Conservation (phyloP, 2,329 filamentous ascomycete genomes). For the Penicillium freii region DNA sequence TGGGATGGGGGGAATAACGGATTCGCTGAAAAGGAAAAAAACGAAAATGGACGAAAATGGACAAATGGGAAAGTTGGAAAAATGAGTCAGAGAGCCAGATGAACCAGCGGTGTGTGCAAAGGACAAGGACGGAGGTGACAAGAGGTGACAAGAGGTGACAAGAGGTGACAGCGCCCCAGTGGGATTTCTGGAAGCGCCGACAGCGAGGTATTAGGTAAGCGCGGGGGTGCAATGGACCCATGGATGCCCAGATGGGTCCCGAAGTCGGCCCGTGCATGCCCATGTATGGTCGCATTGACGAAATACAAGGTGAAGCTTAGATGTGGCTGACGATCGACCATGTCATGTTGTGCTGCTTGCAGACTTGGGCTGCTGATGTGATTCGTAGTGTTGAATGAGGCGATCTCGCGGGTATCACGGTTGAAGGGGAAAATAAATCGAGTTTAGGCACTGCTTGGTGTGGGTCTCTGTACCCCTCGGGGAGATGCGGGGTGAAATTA, state of each 20-base stretch:
- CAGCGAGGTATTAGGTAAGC: slow-evolving; percentile 29
- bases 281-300: neutral
- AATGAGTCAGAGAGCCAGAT: slow-evolving; percentile 8
- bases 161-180: neutral
- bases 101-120: slow-evolving; percentile 17
- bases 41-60: neutral
- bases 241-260: neutral
- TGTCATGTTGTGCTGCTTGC: neutral
- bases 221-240: slow-evolving; percentile 11
- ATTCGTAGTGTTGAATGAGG: neutral
- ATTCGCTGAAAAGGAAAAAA: slow-evolving; percentile 5
- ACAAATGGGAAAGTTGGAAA: neutral
- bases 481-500: slow-evolving; percentile 11
- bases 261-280: slow-evolving; percentile 3
- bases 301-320: neutral
- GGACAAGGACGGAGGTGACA: neutral
- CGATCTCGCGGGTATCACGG: slow-evolving; percentile 10
- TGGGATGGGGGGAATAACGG: neutral
- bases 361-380: neutral
- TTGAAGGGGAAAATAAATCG: neutral
- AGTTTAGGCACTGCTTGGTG: neutral
- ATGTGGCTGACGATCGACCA: neutral
- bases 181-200: slow-evolving; percentile 25
- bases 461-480: neutral
- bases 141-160: neutral